Evolutionary conservation across 192 early-diverging fungal genomes (phyloP), one percentile per base, ranked within the genome.

Genomic region (Rhizophagus clarus): DNA sequence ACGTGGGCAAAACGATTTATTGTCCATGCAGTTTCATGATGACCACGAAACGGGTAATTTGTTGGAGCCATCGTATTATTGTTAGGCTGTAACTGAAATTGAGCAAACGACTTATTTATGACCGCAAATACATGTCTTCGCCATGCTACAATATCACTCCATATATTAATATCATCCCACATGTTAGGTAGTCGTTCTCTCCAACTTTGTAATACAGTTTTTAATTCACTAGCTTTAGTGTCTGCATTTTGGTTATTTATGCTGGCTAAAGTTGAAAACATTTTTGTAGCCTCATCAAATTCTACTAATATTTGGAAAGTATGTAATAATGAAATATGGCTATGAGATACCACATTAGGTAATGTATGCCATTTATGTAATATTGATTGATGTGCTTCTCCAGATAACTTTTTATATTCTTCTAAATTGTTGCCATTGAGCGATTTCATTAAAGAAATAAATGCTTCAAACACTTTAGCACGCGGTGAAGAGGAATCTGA

Each of bases 11-110:
- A 99, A 56, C 97, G 89, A 82, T 99, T 99, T 87, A 98, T 99
- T 37, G 98, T 99, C 98, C 98, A 99, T 4, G 98, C 98, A 37
- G 97, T 99, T 84, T 99, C 97, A 84, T 99, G 98, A 84, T 97
- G 97, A 29, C 98, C 98, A 26, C 97, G 93, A 84, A 97, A 99
- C 0, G 97, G 96, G 79, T 93, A 95, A 77, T 95, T 93, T 3
- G 91, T 88, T 86, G 87, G 84, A 32, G 88, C 87, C 5, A 85
- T 81, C 29, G 90, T 88, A 10, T 86, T 80, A 20, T 85, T 83
- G 29, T 87, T 81, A 15, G 91, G 89, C 45, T 84, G 84, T 14
- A 80, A 77, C n/a, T 87, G 82, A 37, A 98, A 86, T 1, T 97
- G 97, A 17, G 96, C 84, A 80, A 98, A 99, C 1, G 97, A 93